phyloP scores from a whole-genome alignment of 2,329 filamentous ascomycete species.

The Cladophialophora chaetospira region DNA sequence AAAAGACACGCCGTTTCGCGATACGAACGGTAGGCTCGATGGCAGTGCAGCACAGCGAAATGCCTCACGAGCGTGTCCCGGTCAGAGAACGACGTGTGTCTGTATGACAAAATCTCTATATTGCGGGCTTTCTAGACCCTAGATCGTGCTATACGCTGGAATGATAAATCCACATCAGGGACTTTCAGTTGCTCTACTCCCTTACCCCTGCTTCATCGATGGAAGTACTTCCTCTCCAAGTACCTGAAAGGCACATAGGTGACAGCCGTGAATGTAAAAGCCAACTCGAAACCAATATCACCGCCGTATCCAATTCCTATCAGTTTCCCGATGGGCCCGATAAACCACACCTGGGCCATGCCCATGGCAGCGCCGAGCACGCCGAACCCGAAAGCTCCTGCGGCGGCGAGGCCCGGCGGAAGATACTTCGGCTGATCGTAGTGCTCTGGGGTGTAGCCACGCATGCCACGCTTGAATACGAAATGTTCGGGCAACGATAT shows the following conservation, averaged over 20 bases:
- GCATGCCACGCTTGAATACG: constrained; percentile 64
- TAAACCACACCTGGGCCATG: constrained; percentile 71
- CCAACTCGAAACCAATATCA: constrained; percentile 67
- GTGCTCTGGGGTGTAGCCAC: constrained; percentile 59
- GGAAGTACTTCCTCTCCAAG: constrained; percentile 35
- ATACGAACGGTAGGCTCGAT: too few species aligned
- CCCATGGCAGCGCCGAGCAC: constrained; percentile 67
- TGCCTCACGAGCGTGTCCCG: too few species aligned
- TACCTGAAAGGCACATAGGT: constrained; percentile 41
- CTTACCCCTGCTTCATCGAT: not conserved
- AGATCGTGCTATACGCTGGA: not conserved
- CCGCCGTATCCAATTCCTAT: constrained; percentile 56
- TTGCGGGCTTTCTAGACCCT: too few species aligned
- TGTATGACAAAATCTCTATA: too few species aligned
- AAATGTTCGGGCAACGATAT: constrained; percentile 69
- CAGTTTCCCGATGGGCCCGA: constrained; percentile 65
- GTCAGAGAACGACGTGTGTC: too few species aligned
- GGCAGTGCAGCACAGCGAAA: too few species aligned
- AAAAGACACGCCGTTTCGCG: too few species aligned
- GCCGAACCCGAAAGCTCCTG: constrained; percentile 65
- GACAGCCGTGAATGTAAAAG: constrained; percentile 41
- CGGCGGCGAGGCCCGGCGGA: constrained; percentile 65
- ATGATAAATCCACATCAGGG: not conserved
- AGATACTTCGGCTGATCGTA: constrained; percentile 62
- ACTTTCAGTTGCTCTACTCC: not conserved